These are phyloP conservation scores for Botryosphaeria agaves DNA, from an alignment of 2,329 filamentous ascomycete genomes.

Conservation along the genomic window DNA sequence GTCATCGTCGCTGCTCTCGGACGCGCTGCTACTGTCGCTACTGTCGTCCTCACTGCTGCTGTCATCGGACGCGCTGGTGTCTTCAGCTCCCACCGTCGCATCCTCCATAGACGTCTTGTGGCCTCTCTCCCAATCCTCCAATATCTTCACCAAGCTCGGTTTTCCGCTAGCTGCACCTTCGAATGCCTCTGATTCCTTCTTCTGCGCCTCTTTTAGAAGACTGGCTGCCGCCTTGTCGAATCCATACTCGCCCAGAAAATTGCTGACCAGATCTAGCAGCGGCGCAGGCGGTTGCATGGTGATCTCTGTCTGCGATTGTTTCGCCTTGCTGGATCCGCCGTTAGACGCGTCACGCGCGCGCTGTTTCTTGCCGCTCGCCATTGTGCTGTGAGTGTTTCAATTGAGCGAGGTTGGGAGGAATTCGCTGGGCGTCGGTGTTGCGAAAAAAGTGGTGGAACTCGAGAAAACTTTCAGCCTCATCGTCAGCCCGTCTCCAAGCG, in stretches of 20 bases:
- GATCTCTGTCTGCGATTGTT: too few relatives aligned
- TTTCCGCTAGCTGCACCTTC: neutral
- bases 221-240: neutral
- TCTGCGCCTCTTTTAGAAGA: neutral
- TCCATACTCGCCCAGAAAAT: neutral
- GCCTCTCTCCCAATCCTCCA: neutral
- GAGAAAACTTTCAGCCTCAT: too few relatives aligned
- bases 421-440: too few relatives aligned
- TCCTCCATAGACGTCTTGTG: neutral
- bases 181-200: neutral
- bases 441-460: too few relatives aligned
- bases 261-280: neutral
- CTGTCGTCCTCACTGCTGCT: neutral
- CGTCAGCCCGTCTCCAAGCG: too few relatives aligned
- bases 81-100: neutral
- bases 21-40: neutral
- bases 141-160: constrained; percentile 1
- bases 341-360: too few relatives aligned
- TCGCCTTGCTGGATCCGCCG: too few relatives aligned
- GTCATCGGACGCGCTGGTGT: neutral
- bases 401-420: too few relatives aligned
- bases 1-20: neutral
- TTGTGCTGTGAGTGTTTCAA: too few relatives aligned
- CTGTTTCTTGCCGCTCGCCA: too few relatives aligned
- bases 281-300: neutral